Percentiles rank a stretch among this genome's conserved stretches.
Evolutionary conservation across 257 asterid genomes (phyloP).

Genomic region (Rauvolfia tetraphylla): DNA sequence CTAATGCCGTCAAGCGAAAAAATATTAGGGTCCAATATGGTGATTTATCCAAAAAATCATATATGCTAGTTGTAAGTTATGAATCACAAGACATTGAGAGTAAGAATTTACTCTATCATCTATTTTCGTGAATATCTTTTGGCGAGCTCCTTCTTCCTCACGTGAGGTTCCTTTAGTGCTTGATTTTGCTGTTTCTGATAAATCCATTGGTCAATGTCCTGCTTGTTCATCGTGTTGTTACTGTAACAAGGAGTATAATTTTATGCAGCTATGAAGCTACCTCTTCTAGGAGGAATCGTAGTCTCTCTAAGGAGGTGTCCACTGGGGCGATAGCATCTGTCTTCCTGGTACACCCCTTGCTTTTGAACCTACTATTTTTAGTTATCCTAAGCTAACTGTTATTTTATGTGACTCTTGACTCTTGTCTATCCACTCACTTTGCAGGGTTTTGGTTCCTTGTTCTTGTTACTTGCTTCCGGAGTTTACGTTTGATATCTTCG

Average conservation of each 20-base stretch:
- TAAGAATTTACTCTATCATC: neutral
- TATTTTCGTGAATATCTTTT: neutral
- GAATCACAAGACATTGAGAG: neutral
- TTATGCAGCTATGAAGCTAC: conserved; percentile 90
- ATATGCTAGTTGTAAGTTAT: neutral
- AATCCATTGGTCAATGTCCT: neutral
- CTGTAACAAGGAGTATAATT: neutral
- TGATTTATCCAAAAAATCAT: no score
- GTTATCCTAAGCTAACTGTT: neutral
- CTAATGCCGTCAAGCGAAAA: no score
- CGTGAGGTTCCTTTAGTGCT: neutral
- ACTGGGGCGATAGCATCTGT: conserved; percentile 87
- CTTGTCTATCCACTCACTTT: conserved; percentile 7
- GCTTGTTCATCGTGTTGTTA: neutral
- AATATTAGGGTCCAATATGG: no score
- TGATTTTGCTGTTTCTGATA: neutral
- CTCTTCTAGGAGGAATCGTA: conserved; percentile 77
- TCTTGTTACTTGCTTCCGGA: conserved; percentile 93
- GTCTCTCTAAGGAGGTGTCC: conserved; percentile 75
- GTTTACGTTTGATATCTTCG: conserved; percentile 64
- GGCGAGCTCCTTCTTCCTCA: neutral
- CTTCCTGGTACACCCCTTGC: conserved; percentile 57
- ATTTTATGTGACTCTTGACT: conserved; percentile 7
- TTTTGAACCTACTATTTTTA: neutral
- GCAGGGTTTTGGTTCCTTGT: conserved; percentile 97